These are phyloP conservation scores for Pholiota conissans DNA, from an alignment of 768 basidiomycete genomes.

Conservation along the genomic window DNA sequence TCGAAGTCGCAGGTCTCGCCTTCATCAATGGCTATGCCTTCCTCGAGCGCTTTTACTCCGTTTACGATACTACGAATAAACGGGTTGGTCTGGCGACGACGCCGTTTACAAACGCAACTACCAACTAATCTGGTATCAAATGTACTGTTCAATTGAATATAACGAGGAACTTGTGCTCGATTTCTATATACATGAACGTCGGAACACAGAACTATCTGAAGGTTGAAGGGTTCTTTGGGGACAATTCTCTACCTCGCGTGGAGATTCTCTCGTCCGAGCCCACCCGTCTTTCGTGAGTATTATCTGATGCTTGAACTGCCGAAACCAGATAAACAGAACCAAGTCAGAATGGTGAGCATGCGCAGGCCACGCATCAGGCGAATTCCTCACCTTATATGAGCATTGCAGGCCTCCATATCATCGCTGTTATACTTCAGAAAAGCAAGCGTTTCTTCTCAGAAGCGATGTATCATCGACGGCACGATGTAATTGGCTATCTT, in stretches of 20 bases:
- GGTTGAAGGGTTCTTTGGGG: too few species aligned
- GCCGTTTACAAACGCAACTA: constrained; percentile 32
- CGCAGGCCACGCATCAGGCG: not conserved
- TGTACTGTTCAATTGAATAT: not conserved
- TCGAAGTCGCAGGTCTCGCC: constrained; percentile 54
- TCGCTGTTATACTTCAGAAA: not conserved
- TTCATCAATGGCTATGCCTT: constrained; percentile 45
- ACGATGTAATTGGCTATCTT: not conserved
- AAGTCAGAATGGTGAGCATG: not conserved
- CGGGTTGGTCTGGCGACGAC: constrained; percentile 56
- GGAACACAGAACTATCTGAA: too few species aligned
- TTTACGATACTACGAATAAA: constrained; percentile 54
- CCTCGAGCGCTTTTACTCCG: constrained; percentile 57
- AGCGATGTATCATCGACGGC: not conserved
- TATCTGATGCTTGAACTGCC: not conserved
- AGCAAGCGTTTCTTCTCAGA: not conserved
- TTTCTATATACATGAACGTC: too few species aligned
- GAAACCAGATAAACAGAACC: too few species aligned
- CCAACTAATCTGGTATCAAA: not conserved
- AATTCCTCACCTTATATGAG: not conserved
- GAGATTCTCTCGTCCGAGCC: too few species aligned
- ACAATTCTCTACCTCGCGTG: too few species aligned
- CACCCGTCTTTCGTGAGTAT: not conserved
- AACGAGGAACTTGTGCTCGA: too few species aligned
- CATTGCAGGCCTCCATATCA: not conserved